Evolutionary conservation across 2,329 filamentous ascomycete species (phyloP).

Genomic region (Sclerotinia trifoliorum): DNA sequence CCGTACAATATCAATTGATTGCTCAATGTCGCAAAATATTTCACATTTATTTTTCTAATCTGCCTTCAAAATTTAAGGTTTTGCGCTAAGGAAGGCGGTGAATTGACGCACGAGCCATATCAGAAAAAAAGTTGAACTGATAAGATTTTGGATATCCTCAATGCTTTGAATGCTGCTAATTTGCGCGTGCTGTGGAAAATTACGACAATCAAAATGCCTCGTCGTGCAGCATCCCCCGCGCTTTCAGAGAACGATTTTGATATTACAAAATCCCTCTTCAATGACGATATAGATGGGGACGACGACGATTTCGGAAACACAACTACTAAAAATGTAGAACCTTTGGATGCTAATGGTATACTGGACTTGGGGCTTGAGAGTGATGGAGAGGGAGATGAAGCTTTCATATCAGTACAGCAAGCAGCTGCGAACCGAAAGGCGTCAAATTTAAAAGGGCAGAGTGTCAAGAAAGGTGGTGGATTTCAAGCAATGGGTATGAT

Average conservation of each 20-base stretch:
- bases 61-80: slow-evolving; percentile 23
- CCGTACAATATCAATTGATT: slow-evolving; percentile 3
- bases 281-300: slow-evolving; percentile 54
- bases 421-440: slow-evolving; percentile 84
- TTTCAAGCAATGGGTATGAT: slow-evolving; percentile 89
- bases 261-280: slow-evolving; percentile 76
- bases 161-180: neutral
- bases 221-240: slow-evolving; percentile 74
- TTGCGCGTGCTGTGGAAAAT: slow-evolving; percentile 22
- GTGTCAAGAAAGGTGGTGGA: slow-evolving; percentile 90
- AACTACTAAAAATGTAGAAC: slow-evolving; percentile 44
- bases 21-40: slow-evolving; percentile 16
- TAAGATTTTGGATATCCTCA: slow-evolving; percentile 24
- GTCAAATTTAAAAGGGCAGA: slow-evolving; percentile 77
- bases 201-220: slow-evolving; percentile 56
- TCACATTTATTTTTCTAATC: slow-evolving; percentile 22
- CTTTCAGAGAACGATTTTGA: slow-evolving; percentile 89
- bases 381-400: slow-evolving; percentile 70
- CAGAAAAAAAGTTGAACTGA: slow-evolving; percentile 24
- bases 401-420: slow-evolving; percentile 86
- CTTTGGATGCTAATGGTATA: slow-evolving; percentile 60
- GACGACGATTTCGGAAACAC: slow-evolving; percentile 43
- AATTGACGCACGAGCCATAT: neutral
- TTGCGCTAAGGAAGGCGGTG: slow-evolving; percentile 24
- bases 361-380: slow-evolving; percentile 56